Base-by-base conservation (phyloP, 2,329 filamentous ascomycete genomes). In the Truncatella angustata region DNA sequence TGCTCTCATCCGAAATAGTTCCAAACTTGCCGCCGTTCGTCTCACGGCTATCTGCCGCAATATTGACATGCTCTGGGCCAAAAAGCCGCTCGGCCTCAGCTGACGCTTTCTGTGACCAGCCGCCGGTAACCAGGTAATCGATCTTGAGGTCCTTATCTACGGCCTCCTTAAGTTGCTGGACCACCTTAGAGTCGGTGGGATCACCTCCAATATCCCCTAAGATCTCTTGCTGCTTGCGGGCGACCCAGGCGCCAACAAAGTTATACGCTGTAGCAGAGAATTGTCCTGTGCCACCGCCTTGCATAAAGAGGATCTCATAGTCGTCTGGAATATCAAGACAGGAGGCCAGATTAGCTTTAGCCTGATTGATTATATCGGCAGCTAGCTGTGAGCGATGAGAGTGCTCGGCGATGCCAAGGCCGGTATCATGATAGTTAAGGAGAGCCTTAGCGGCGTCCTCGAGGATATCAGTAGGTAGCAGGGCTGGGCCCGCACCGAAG, bases 401-500 rank as follows among this genome's bases (percentile, higher is more conserved):
- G 68, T 95, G 90, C 72, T 97, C 93, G 57, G 89, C 90, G 39
- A 97, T 81, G 49, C 91, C 91, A 50, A 97, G 79, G 53, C 93
- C 93, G 35, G 85, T 90, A 67, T 82, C 78, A 43, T 93, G 77
- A 76, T 85, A 96, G 77, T 97, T 88, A 58, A 96, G 71, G 4
- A 97, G 84, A 1, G 89, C 88, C 66, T 84, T 70, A 1, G 91
- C 85, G 47, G 90, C 91, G 40, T 77, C 79, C 69, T 94, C 84
- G 46, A 97, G 82, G 20, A 97, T 89, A 4, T 82, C 73, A 11
- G 90, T 95, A 21, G 92, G 92, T 16, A 97, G 80, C 28, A 84
- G 77, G n/a, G 93, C 91, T 45, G 93, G 93, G 57, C 93, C 93
- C 49, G 93, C 92, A 56, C 92, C 91, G 62, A 96, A 96, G 73